These are phyloP conservation scores for Ophiostoma himal-ulmi DNA, from an alignment of 2,329 filamentous ascomycete species.

Conservation along the genomic window DNA sequence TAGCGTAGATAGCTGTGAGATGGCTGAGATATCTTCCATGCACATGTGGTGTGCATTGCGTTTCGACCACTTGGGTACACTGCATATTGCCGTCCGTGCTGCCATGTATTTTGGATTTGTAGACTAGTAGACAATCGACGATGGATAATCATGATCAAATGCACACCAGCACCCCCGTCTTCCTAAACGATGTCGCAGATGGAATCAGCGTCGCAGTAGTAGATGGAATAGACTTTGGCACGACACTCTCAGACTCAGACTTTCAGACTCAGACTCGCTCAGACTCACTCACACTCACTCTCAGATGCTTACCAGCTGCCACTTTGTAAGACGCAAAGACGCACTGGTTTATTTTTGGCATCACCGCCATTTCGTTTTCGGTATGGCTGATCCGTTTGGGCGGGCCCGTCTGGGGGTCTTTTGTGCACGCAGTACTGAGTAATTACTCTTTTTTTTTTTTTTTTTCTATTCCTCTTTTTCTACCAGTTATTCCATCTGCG, in stretches of 20 bases:
- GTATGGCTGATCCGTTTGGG: constrained; percentile 18
- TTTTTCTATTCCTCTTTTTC: not conserved
- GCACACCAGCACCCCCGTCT: no score
- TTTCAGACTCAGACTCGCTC: no score
- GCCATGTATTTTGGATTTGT: not conserved
- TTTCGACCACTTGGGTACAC: not conserved
- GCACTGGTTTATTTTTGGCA: constrained; percentile 25
- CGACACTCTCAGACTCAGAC: not conserved
- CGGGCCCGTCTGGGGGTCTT: constrained; percentile 17
- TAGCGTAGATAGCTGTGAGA: not conserved
- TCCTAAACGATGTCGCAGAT: not conserved
- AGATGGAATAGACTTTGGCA: not conserved
- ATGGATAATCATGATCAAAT: no score
- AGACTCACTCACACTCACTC: no score
- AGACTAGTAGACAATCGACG: not conserved
- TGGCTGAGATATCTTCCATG: not conserved
- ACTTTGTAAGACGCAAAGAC: not conserved
- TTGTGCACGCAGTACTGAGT: not conserved
- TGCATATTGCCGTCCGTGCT: not conserved
- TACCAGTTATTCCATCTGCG: not conserved
- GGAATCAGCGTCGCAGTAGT: not conserved
- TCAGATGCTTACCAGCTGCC: not conserved
- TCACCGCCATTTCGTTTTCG: constrained; percentile 19
- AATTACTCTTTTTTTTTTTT: not conserved
- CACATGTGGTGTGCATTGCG: not conserved